These are phyloP conservation scores for Ceratocystis huliohia DNA, from an alignment of 2,329 filamentous ascomycete genomes.

Conservation along the genomic window DNA sequence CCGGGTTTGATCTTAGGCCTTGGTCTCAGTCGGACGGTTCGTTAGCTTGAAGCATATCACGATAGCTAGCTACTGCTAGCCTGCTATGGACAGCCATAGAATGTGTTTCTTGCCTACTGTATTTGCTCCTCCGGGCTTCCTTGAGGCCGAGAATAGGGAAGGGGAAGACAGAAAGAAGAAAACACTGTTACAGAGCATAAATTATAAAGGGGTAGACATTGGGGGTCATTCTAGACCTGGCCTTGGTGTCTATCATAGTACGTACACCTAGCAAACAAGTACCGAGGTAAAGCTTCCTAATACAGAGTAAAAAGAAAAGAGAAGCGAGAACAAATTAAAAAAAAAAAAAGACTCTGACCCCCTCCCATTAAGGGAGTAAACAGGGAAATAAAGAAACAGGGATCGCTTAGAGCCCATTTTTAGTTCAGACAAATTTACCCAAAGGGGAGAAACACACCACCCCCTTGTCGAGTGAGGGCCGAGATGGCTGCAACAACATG, in stretches of 20 bases:
- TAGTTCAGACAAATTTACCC: slow-evolving; percentile 10
- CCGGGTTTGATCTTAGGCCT: not conserved
- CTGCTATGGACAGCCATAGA: too few relatives aligned
- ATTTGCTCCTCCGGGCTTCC: not conserved
- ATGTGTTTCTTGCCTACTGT: not conserved
- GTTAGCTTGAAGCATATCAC: not conserved
- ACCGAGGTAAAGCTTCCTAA: not conserved
- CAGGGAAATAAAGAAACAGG: not conserved
- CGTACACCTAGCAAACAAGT: too few relatives aligned
- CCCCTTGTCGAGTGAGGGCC: not conserved
- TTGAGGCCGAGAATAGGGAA: not conserved
- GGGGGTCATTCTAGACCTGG: not conserved
- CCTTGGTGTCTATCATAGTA: not conserved
- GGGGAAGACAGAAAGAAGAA: not conserved
- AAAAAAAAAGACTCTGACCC: not conserved
- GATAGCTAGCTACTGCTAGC: not conserved
- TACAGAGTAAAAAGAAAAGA: not conserved
- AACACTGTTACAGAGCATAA: not conserved
- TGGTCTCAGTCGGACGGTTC: not conserved
- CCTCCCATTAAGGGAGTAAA: not conserved
- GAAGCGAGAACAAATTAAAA: not conserved
- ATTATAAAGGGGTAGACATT: not conserved
- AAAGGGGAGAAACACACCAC: not conserved
- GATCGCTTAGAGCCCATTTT: slow-evolving; percentile 13
- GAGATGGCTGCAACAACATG: not conserved